These are phyloP conservation scores for Mycena crocata DNA, from an alignment of 768 basidiomycete species.

Conservation along the genomic window DNA sequence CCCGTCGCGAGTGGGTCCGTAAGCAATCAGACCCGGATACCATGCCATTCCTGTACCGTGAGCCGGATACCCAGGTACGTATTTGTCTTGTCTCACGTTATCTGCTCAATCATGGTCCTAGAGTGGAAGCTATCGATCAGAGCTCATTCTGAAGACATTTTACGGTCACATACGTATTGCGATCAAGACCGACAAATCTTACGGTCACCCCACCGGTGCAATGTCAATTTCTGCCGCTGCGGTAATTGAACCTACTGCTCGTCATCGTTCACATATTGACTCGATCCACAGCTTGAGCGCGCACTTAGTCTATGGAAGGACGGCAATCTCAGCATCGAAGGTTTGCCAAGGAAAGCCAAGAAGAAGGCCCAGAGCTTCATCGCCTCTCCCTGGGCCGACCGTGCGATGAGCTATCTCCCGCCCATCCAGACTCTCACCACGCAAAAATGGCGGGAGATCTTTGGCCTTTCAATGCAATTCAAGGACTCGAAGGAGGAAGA, in stretches of 20 bases:
- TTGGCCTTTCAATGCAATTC: no score
- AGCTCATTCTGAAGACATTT: no score
- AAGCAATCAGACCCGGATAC: not conserved
- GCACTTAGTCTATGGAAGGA: not conserved
- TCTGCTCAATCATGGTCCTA: no score
- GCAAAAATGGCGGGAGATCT: not conserved
- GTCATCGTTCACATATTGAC: no score
- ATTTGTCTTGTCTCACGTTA: not conserved
- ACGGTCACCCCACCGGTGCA: no score
- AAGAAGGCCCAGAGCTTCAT: not conserved
- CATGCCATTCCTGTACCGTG: conserved; percentile 5
- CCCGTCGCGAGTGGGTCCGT: not conserved
- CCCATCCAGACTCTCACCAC: not conserved
- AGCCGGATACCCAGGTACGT: not conserved
- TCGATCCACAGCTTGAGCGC: conserved; percentile 22
- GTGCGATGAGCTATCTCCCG: not conserved
- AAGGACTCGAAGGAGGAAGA: no score
- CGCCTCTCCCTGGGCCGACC: not conserved
- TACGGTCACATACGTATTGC: no score
- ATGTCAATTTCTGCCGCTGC: no score
- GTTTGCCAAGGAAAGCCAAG: not conserved
- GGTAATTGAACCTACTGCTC: no score
- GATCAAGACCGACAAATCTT: no score
- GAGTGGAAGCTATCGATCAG: no score
- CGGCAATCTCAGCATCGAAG: not conserved